Conservation (phyloP, 257 asterid genomes). For the Solanum chilense region DNA sequence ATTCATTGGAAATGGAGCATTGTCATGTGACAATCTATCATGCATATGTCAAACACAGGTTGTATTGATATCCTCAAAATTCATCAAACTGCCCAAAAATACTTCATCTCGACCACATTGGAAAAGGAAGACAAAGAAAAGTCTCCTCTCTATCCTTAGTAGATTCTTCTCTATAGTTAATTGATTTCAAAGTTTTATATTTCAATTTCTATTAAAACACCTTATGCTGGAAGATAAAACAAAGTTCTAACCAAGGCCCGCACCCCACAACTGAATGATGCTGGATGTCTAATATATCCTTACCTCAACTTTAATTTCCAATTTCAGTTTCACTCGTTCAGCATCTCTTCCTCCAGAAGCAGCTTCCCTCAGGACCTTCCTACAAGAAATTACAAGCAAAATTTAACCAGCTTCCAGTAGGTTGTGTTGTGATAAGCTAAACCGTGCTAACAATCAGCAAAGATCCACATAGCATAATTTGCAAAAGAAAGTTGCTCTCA, state of each 20-base stretch:
- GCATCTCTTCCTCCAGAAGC: conserved; percentile 90
- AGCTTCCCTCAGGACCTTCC: conserved; percentile 91
- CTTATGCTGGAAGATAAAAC: neutral
- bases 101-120: neutral
- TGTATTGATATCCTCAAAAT: neutral
- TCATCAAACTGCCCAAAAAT: neutral
- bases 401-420: neutral
- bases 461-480: neutral
- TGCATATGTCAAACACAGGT: neutral
- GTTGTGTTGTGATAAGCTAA: neutral
- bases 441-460: neutral
- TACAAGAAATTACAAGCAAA: conserved; percentile 10
- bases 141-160: neutral
- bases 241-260: neutral
- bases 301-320: conserved; percentile 83
- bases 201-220: neutral
- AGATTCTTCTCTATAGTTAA: neutral
- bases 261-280: neutral
- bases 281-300: neutral
- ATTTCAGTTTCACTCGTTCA: conserved; percentile 71
- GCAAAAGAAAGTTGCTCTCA: neutral
- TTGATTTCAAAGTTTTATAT: neutral
- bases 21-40: neutral
- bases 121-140: neutral
- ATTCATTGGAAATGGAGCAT: neutral